Evolutionary conservation across 2,329 filamentous ascomycete genomes (phyloP).

Genomic region (Aureobasidium sp.): DNA sequence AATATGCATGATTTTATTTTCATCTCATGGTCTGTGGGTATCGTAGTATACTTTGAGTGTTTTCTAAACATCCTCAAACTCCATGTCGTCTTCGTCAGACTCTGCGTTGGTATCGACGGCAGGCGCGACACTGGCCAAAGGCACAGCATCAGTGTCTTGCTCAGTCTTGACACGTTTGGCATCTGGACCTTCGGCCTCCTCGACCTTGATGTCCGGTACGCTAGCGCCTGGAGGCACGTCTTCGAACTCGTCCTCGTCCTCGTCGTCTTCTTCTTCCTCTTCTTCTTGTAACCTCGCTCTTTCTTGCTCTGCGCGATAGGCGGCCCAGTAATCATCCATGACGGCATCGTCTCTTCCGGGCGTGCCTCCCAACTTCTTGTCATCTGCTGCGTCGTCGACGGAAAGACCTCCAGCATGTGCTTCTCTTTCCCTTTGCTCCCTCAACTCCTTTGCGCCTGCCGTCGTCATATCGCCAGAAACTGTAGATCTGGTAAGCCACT

Average conservation of each 20-base stretch:
- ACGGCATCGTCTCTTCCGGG: constrained; percentile 37
- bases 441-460: constrained; percentile 26
- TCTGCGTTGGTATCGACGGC: constrained; percentile 30
- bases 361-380: constrained; percentile 40
- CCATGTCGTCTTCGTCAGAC: constrained; percentile 38
- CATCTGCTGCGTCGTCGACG: constrained; percentile 38
- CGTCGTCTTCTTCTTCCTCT: constrained; percentile 40
- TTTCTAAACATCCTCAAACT: constrained; percentile 36
- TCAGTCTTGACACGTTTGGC: constrained; percentile 57
- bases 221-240: constrained; percentile 32
- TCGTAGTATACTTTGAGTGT: background rate
- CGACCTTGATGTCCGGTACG: constrained; percentile 17
- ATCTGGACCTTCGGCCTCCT: constrained; percentile 36
- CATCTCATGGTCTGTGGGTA: background rate
- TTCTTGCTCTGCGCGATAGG: constrained; percentile 53
- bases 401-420: constrained; percentile 20
- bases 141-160: constrained; percentile 25
- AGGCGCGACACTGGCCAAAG: constrained; percentile 15
- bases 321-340: constrained; percentile 60
- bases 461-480: constrained; percentile 38
- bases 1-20: background rate
- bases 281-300: constrained; percentile 26
- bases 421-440: constrained; percentile 31
- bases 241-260: constrained; percentile 43
- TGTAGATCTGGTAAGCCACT: constrained; percentile 28